phyloP scores from a whole-genome alignment of 768 basidiomycete genomes.

The Hygrophorus pudorinus region DNA sequence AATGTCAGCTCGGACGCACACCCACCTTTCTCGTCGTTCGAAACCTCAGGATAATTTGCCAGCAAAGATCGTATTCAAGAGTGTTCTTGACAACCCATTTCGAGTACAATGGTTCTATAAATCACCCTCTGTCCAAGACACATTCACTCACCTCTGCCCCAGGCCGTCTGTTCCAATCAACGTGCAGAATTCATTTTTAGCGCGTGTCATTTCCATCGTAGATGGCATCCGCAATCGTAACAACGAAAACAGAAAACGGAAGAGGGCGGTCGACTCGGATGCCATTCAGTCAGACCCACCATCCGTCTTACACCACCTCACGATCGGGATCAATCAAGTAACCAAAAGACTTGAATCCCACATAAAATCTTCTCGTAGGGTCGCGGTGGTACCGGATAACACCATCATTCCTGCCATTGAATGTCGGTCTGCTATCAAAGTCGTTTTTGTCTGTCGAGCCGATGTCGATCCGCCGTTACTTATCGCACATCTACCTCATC shows the following conservation, averaged over 20 bases:
- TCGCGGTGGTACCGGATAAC: slow-evolving; percentile 13
- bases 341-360: slow-evolving; percentile 64
- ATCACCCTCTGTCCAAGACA: slow-evolving; percentile 4
- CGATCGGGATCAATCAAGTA: slow-evolving; percentile 72
- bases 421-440: slow-evolving; percentile 18
- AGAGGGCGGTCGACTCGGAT: slow-evolving; percentile 13
- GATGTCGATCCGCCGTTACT: slow-evolving; percentile 68
- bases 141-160: slow-evolving; percentile 7
- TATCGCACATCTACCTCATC: slow-evolving; percentile 64
- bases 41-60: slow-evolving; percentile 36
- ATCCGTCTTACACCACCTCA: slow-evolving; percentile 34
- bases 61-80: slow-evolving; percentile 56
- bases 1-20: slow-evolving; percentile 41
- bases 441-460: slow-evolving; percentile 61
- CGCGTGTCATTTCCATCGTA: slow-evolving; percentile 37
- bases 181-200: slow-evolving; percentile 51
- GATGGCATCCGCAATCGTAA: slow-evolving; percentile 31
- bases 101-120: slow-evolving; percentile 50
- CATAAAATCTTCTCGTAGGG: slow-evolving; percentile 23
- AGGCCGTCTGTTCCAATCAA: slow-evolving; percentile 60
- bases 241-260: slow-evolving; percentile 29
- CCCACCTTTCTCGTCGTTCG: slow-evolving; percentile 55
- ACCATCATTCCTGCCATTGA: slow-evolving; percentile 6
- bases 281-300: slow-evolving; percentile 19
- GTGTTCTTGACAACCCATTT: slow-evolving; percentile 66